Conservation (phyloP, 805 yeast species). For the Wickerhamiella hasegawae region DNA sequence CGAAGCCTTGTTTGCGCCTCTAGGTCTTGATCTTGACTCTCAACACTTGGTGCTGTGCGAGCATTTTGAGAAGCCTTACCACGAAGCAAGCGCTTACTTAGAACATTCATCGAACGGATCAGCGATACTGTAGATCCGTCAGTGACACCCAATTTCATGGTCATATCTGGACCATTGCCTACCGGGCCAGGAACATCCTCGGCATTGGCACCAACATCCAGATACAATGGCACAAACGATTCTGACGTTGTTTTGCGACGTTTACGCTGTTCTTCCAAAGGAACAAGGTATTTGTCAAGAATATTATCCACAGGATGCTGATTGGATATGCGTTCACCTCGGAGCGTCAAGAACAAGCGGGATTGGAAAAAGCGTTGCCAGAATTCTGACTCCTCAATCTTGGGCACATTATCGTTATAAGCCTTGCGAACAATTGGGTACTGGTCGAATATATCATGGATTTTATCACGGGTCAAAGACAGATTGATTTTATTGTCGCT, state of each 20-base stretch:
- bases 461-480: constrained; percentile 78
- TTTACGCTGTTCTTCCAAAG: constrained; percentile 43
- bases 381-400: constrained; percentile 75
- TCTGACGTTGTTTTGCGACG: constrained; percentile 20
- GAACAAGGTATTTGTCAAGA: constrained; percentile 65
- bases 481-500: constrained; percentile 89
- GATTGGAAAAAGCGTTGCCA: constrained; percentile 95
- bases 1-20: constrained; percentile 15
- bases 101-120: constrained; percentile 74
- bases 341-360: constrained; percentile 64
- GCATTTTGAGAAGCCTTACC: constrained; percentile 16
- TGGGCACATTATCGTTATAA: constrained; percentile 81
- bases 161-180: constrained; percentile 77
- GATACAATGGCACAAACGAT: constrained; percentile 40
- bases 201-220: constrained; percentile 68
- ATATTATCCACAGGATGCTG: constrained; percentile 72
- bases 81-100: constrained; percentile 66
- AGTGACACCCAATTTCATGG: constrained; percentile 50
- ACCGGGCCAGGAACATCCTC: constrained; percentile 60
- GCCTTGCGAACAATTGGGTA: constrained; percentile 86
- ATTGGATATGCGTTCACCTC: constrained; percentile 71
- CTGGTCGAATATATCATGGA: constrained; percentile 76
- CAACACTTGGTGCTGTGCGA: constrained; percentile 1
- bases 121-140: constrained; percentile 58
- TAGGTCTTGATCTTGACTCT: constrained; percentile 11